Conservation (phyloP, 257 asterid species). For the Solanum sejunctum region DNA sequence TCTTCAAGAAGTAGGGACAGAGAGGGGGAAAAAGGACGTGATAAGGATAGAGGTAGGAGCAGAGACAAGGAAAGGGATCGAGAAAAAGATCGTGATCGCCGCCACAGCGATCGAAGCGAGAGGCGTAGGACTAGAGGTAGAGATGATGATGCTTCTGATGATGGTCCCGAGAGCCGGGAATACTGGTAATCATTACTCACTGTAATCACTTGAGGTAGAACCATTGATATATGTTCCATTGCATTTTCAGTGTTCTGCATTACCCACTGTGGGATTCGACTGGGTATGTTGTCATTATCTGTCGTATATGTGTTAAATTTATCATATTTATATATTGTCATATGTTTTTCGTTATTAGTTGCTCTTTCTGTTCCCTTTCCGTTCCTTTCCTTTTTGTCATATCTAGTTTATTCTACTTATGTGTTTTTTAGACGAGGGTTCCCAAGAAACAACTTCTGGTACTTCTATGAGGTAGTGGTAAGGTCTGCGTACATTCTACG, state of each 20-base stretch:
- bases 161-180: slow-evolving; percentile 46
- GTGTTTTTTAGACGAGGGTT: too few species aligned
- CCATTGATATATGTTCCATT: neutral
- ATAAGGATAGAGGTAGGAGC: slow-evolving; percentile 2
- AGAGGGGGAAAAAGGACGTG: slow-evolving; percentile 1
- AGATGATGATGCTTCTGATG: slow-evolving; percentile 36
- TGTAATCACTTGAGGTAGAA: neutral
- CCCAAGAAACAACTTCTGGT: too few species aligned
- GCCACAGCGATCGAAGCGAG: slow-evolving; percentile 55
- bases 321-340: too few species aligned
- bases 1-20: slow-evolving; percentile 7
- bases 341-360: too few species aligned
- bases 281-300: too few species aligned
- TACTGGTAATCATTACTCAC: neutral
- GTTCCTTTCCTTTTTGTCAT: too few species aligned
- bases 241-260: neutral
- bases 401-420: too few species aligned
- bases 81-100: slow-evolving; percentile 57
- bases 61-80: slow-evolving; percentile 18
- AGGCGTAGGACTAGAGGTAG: slow-evolving; percentile 56
- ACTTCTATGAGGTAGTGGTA: too few species aligned
- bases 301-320: too few species aligned
- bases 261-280: neutral
- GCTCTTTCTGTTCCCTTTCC: too few species aligned
- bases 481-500: too few species aligned